phyloP scores from a whole-genome alignment of 495 filamentous ascomycete species.

The Articulospora tetracladia region DNA sequence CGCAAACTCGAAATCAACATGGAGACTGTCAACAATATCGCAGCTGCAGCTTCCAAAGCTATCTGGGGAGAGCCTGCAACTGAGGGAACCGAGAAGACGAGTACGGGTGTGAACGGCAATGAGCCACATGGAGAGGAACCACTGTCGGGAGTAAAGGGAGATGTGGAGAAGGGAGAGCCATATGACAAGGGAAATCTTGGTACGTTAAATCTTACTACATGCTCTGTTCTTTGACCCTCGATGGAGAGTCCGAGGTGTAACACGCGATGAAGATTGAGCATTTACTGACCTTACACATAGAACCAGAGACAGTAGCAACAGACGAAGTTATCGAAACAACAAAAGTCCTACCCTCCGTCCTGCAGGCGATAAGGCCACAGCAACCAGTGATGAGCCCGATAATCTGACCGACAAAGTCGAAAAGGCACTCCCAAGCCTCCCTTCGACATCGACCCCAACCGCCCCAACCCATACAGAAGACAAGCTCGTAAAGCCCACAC shows the following conservation, averaged over 20 bases:
- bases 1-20: conserved; percentile 27
- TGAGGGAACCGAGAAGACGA: conserved; percentile 13
- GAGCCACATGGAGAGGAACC: conserved; percentile 38
- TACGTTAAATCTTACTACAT: neutral
- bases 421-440: neutral
- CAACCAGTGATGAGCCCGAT: too few species aligned
- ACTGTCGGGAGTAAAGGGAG: conserved; percentile 45
- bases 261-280: neutral
- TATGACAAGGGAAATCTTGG: conserved; percentile 54
- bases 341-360: neutral
- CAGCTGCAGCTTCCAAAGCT: conserved; percentile 38
- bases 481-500: neutral
- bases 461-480: neutral
- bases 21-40: conserved; percentile 51
- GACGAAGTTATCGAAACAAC: neutral
- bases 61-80: conserved; percentile 43
- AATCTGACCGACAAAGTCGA: neutral
- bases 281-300: neutral
- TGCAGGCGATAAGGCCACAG: too few species aligned
- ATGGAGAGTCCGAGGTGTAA: too few species aligned
- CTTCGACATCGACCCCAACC: neutral
- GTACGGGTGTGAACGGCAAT: neutral
- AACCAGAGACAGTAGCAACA: neutral
- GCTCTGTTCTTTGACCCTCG: neutral
- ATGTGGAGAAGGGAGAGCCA: conserved; percentile 52